phyloP scores from a whole-genome alignment of 1,284 basidiomycete species.

The Thecaphora frezii region DNA sequence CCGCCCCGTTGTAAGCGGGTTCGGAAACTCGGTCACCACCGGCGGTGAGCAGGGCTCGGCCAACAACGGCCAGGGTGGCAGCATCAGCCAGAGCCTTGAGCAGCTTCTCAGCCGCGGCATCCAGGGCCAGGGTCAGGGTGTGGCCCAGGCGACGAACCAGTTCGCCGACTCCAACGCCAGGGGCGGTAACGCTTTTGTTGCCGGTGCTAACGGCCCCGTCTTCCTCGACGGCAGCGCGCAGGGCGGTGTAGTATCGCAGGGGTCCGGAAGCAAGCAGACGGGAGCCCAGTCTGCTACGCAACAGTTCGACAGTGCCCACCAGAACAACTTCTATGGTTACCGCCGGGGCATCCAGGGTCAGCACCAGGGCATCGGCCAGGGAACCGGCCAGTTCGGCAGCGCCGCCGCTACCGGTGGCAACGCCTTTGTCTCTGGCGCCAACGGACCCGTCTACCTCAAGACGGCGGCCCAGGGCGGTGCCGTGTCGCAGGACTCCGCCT shows the following conservation, averaged over 20 bases:
- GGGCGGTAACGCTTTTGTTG: slow-evolving; percentile 17
- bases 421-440: slow-evolving; percentile 13
- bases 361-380: slow-evolving; percentile 14
- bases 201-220: slow-evolving; percentile 15
- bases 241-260: slow-evolving; percentile 15
- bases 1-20: slow-evolving; percentile 19
- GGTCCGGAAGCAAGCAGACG: slow-evolving; percentile 12
- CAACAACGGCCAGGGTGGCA: slow-evolving; percentile 22
- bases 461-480: slow-evolving; percentile 15
- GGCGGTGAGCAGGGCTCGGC: slow-evolving; percentile 14
- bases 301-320: slow-evolving; percentile 11
- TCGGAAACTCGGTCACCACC: slow-evolving; percentile 18
- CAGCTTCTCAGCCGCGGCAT: slow-evolving; percentile 21
- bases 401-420: slow-evolving; percentile 14
- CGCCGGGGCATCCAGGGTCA: slow-evolving; percentile 2
- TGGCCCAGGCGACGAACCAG: slow-evolving; percentile 18
- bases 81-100: slow-evolving; percentile 13
- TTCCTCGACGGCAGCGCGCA: slow-evolving; percentile 15
- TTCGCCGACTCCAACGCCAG: slow-evolving; percentile 15
- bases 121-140: slow-evolving; percentile 20
- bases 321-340: slow-evolving; percentile 7
- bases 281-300: slow-evolving; percentile 26
- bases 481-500: slow-evolving; percentile 13
- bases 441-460: slow-evolving; percentile 16
- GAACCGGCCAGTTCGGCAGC: slow-evolving; percentile 14